phyloP scores from a whole-genome alignment of 2,329 filamentous ascomycete species.

The Cercospora canescens region DNA sequence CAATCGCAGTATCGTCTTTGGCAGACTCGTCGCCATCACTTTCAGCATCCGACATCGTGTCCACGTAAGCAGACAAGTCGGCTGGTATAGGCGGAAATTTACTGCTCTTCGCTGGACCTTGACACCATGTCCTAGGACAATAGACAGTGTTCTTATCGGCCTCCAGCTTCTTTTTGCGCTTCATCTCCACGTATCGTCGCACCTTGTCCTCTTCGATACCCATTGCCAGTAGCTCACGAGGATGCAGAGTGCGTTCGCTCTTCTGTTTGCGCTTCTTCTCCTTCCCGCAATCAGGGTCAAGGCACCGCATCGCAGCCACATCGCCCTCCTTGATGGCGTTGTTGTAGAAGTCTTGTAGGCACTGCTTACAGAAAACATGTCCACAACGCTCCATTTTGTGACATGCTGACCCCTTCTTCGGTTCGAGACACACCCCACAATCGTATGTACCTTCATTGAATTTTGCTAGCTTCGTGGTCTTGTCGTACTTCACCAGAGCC shows the following conservation, averaged over 20 bases:
- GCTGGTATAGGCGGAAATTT: constrained; percentile 49
- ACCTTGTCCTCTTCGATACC: constrained; percentile 64
- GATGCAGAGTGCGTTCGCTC: constrained; percentile 68
- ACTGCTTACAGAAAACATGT: constrained; percentile 89
- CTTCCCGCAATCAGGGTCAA: constrained; percentile 71
- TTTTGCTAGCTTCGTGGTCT: constrained; percentile 67
- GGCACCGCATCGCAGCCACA: constrained; percentile 74
- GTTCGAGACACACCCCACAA: constrained; percentile 86
- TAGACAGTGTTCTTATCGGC: constrained; percentile 90
- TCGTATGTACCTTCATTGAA: constrained; percentile 86
- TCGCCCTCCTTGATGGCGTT: constrained; percentile 85
- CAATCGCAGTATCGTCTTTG: constrained; percentile 2
- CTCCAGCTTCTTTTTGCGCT: constrained; percentile 90
- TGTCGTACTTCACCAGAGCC: constrained; percentile 75
- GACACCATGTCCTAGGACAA: constrained; percentile 89
- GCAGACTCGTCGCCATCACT: constrained; percentile 17
- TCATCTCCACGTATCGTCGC: constrained; percentile 82
- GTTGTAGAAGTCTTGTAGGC: constrained; percentile 86
- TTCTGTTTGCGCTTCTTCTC: constrained; percentile 49
- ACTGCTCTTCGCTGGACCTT: constrained; percentile 71
- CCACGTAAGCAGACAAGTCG: constrained; percentile 42
- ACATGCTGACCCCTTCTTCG: constrained; percentile 77
- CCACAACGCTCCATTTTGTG: constrained; percentile 80
- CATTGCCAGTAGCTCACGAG: constrained; percentile 70
- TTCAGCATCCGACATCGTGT: constrained; percentile 38